Percentiles rank a stretch among this genome's conserved stretches.
Conservation (phyloP, 345 rosid genomes). For the Salix dunnii region DNA sequence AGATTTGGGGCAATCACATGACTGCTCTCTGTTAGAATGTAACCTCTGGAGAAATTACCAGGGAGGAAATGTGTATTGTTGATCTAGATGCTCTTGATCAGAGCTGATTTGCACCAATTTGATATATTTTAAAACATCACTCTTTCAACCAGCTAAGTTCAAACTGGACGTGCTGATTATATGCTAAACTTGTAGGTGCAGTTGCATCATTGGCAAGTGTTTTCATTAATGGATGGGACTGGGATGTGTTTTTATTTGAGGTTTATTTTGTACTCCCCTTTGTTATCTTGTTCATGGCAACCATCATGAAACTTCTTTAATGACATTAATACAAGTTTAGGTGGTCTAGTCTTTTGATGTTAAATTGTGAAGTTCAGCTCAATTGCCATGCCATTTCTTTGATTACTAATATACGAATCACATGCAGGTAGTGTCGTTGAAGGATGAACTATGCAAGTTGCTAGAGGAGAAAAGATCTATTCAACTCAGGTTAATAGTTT, state of each 20-base stretch:
- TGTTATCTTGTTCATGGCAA: background rate
- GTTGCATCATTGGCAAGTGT: background rate
- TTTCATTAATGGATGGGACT: background rate
- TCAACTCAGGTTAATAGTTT: conserved; percentile 58
- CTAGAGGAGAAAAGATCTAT: conserved; percentile 97
- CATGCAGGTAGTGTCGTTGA: conserved; percentile 84
- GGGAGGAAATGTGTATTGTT: background rate
- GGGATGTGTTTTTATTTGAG: background rate
- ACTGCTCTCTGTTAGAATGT: background rate
- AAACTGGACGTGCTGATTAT: background rate
- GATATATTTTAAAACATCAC: background rate
- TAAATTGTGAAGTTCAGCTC: background rate
- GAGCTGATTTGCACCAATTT: background rate
- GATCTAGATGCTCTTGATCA: background rate
- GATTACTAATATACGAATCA: background rate
- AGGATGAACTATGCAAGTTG: conserved; percentile 89
- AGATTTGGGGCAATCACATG: background rate
- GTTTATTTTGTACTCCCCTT: background rate
- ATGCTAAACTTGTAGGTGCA: background rate
- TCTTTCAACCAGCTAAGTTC: background rate
- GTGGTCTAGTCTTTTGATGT: background rate
- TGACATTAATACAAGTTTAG: background rate
- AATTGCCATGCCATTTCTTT: background rate
- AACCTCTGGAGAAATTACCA: background rate
- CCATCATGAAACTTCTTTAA: background rate